A percentile compares a stretch with the other conserved stretches of the same genome.
Evolutionary conservation across 306 rosid genomes (phyloP).

Genomic region (Quercus aquifolioides): DNA sequence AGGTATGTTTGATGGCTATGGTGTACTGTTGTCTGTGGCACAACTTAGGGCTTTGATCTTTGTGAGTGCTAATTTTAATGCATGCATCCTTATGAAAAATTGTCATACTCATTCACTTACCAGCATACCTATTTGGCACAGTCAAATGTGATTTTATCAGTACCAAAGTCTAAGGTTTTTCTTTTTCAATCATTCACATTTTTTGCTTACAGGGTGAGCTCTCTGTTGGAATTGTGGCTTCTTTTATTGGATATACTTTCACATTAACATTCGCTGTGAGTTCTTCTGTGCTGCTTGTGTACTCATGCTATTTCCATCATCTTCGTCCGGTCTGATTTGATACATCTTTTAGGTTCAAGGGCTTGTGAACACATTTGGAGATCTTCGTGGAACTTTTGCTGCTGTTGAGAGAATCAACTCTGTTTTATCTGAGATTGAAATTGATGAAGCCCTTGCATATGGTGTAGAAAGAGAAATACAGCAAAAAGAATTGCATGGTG

Average conservation of each 20-base stretch:
- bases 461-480: conserved; percentile 87
- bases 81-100: neutral
- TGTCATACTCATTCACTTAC: neutral
- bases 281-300: conserved; percentile 17
- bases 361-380: conserved; percentile 87
- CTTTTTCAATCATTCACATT: conserved; percentile 21
- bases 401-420: conserved; percentile 95
- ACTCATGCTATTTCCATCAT: conserved; percentile 16
- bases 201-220: conserved; percentile 79
- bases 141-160: neutral
- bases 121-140: neutral
- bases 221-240: conserved; percentile 89
- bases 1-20: neutral
- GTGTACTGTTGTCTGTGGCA: neutral
- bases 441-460: conserved; percentile 87
- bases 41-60: neutral
- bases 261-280: conserved; percentile 94
- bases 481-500: conserved; percentile 53
- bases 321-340: conserved; percentile 24
- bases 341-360: conserved; percentile 85
- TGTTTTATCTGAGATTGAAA: conserved; percentile 68
- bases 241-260: conserved; percentile 96
- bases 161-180: conserved; percentile 3
- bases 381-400: conserved; percentile 82
- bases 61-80: neutral